Conservation (phyloP, 306 rosid species). For the Cucurbita maxima region DNA sequence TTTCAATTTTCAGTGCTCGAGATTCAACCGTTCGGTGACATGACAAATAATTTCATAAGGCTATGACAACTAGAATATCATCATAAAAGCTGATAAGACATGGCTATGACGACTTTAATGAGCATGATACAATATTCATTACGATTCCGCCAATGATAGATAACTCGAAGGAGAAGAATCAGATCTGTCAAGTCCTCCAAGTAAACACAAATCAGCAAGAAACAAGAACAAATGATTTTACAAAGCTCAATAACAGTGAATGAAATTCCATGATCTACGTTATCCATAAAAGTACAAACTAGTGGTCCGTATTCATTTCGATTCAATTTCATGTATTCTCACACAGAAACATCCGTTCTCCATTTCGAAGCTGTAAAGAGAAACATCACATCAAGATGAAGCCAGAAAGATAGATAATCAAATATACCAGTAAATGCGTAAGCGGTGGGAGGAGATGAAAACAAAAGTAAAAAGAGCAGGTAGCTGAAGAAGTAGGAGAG, state of each 20-base stretch:
- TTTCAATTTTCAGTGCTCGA: slow-evolving; percentile 11
- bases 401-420: background rate
- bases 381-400: background rate
- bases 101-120: background rate
- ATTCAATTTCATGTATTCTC: background rate
- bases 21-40: background rate
- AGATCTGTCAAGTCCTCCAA: background rate
- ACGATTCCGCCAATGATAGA: background rate
- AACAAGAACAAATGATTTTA: background rate
- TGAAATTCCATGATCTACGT: background rate
- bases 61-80: background rate
- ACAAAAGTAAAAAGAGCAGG: slow-evolving; percentile 13
- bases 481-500: slow-evolving; percentile 1
- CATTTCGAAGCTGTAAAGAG: background rate
- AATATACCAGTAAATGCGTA: slow-evolving; percentile 27
- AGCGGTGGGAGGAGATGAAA: slow-evolving; percentile 18
- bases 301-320: background rate
- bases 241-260: background rate
- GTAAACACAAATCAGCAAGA: background rate
- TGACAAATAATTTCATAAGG: background rate
- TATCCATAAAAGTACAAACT: background rate
- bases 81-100: background rate
- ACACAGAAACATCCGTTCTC: background rate
- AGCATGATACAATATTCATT: background rate
- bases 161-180: background rate